phyloP scores from a whole-genome alignment of 2,329 filamentous ascomycete genomes.

The Byssothecium circinans region DNA sequence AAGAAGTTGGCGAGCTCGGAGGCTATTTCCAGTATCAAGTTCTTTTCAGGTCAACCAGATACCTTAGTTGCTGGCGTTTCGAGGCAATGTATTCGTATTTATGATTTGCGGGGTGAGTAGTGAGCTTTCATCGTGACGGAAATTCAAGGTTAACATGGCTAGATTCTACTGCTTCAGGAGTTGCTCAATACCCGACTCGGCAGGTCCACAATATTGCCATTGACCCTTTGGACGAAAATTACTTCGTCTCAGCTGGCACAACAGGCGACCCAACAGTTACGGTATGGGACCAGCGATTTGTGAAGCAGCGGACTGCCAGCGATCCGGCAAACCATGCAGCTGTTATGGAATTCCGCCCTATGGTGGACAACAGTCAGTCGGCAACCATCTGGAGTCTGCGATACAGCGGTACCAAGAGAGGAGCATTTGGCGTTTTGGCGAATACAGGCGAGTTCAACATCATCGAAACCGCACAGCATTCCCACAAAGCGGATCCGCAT shows the following conservation, averaged over 20 bases:
- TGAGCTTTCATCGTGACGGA: conserved; percentile 33
- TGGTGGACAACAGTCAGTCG: conserved; percentile 52
- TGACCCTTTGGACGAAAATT: conserved; percentile 78
- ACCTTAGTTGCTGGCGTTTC: conserved; percentile 76
- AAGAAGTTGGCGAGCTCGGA: conserved; percentile 64
- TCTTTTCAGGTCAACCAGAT: conserved; percentile 76
- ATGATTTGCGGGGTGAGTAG: conserved; percentile 73
- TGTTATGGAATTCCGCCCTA: conserved; percentile 60
- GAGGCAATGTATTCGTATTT: conserved; percentile 72
- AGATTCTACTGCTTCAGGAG: conserved; percentile 48
- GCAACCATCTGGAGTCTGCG: conserved; percentile 64
- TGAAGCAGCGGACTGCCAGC: conserved; percentile 31
- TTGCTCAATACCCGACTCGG: conserved; percentile 55
- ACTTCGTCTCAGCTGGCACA: conserved; percentile 76
- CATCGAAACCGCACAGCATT: conserved; percentile 58
- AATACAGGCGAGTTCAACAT: conserved; percentile 62
- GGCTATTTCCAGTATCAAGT: conserved; percentile 79
- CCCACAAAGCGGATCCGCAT: conserved; percentile 29
- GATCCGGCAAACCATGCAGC: conserved; percentile 59
- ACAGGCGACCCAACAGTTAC: conserved; percentile 73
- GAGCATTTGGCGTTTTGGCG: conserved; percentile 60
- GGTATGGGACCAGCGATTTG: conserved; percentile 73
- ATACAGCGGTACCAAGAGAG: conserved; percentile 61
- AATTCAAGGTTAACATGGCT: conserved; percentile 8
- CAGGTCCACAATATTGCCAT: conserved; percentile 72